phyloP scores from a whole-genome alignment of 2,329 filamentous ascomycete genomes.

The Colletotrichum sp. region DNA sequence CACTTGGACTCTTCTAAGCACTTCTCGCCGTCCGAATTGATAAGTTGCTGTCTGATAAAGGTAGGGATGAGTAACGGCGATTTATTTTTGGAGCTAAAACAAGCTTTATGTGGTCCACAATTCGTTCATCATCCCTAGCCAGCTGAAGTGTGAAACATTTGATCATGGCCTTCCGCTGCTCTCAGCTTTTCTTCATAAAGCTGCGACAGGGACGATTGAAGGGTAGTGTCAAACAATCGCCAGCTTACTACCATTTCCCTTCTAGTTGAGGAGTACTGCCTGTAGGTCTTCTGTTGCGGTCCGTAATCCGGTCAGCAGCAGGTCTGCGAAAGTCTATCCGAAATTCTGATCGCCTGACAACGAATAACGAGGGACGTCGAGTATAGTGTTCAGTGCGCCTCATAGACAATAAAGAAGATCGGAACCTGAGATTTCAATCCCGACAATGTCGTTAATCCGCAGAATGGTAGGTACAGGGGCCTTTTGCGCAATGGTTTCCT shows the following conservation, averaged over 20 bases:
- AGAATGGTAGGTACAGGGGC: not conserved
- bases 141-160: conserved; percentile 1
- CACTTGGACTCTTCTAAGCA: not conserved
- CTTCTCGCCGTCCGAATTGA: not conserved
- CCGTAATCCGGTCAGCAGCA: not conserved
- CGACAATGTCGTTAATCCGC: not conserved
- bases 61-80: not conserved
- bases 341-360: not conserved
- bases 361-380: not conserved
- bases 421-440: not conserved
- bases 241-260: not conserved
- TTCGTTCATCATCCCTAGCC: not conserved
- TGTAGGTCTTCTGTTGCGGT: fast-evolving
- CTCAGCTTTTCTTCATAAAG: not conserved
- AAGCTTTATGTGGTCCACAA: conserved; percentile 1
- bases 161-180: not conserved
- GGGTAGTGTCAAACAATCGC: fast-evolving
- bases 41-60: not conserved
- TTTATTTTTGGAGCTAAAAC: conserved; percentile 4
- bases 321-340: not conserved
- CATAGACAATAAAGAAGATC: not conserved
- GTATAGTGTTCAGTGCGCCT: not conserved
- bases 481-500: not conserved
- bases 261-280: not conserved
- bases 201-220: not conserved